These are phyloP conservation scores for Penicillium psychrofluorescens DNA, from an alignment of 495 filamentous ascomycete genomes.

Conservation along the genomic window DNA sequence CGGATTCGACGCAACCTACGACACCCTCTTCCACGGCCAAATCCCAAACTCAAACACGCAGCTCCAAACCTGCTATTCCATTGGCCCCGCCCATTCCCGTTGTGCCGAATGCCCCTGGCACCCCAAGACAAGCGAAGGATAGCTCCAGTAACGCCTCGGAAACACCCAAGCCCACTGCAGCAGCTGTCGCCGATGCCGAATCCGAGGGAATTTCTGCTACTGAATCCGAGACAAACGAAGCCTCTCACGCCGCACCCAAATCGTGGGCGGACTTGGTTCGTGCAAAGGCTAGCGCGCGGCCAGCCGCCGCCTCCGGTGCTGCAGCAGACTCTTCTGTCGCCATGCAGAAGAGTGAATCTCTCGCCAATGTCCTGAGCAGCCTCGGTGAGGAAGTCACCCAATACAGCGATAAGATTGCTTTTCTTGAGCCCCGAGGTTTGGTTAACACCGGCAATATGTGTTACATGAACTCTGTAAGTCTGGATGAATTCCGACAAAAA, in stretches of 20 bases:
- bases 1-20: constrained; percentile 60
- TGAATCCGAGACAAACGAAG: constrained; percentile 26
- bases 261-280: constrained; percentile 74
- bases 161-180: constrained; percentile 22
- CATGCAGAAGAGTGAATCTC: constrained; percentile 49
- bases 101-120: constrained; percentile 47
- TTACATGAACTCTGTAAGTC: constrained; percentile 87
- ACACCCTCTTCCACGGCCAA: constrained; percentile 53
- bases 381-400: constrained; percentile 54
- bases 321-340: constrained; percentile 28
- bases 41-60: constrained; percentile 34
- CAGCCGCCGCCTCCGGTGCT: constrained; percentile 12
- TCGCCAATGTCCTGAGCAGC: constrained; percentile 64
- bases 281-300: constrained; percentile 33
- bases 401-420: constrained; percentile 59
- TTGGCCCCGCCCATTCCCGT: constrained; percentile 62
- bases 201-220: constrained; percentile 11
- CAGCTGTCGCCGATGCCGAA: constrained; percentile 12
- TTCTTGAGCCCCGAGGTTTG: constrained; percentile 89
- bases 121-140: constrained; percentile 37
- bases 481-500: too few species aligned
- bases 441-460: constrained; percentile 99
- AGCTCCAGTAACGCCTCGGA: constrained; percentile 31
- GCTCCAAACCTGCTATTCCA: constrained; percentile 46
- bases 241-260: constrained; percentile 47